phyloP scores from a whole-genome alignment of 495 filamentous ascomycete species.

The Tirmania nivea region DNA sequence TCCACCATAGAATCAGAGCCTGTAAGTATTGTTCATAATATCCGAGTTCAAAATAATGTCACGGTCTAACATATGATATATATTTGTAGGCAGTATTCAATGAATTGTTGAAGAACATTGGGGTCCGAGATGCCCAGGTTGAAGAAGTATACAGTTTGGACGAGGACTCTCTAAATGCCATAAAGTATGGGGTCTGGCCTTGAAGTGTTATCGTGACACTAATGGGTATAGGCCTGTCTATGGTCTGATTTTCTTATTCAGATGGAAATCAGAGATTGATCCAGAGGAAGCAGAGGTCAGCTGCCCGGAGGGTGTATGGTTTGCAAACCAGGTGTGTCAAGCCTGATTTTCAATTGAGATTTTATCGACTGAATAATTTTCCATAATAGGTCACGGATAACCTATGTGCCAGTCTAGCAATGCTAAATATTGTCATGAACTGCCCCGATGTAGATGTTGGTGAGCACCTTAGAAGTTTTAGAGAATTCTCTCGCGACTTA shows the following conservation, averaged over 20 bases:
- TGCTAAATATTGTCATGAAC: conserved; percentile 86
- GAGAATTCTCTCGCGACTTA: conserved; percentile 42
- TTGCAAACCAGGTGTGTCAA: conserved; percentile 61
- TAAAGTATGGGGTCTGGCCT: conserved; percentile 31
- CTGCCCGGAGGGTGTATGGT: conserved; percentile 62
- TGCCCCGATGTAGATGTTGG: conserved; percentile 41
- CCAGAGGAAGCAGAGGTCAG: conserved; percentile 15
- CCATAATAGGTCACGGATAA: conserved; percentile 47
- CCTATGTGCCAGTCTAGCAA: conserved; percentile 69
- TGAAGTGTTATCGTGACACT: neutral
- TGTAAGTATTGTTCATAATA: conserved; percentile 25
- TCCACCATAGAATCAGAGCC: conserved; percentile 84
- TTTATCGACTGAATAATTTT: neutral
- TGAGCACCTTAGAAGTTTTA: conserved; percentile 43
- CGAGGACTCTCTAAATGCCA: conserved; percentile 36
- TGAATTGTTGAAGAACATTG: conserved; percentile 56
- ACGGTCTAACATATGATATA: no score
- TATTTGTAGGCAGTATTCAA: conserved; percentile 51
- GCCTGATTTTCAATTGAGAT: neutral
- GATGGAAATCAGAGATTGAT: conserved; percentile 31
- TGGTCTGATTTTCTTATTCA: conserved; percentile 68
- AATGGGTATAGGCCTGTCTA: conserved; percentile 36
- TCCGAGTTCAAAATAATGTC: no score
- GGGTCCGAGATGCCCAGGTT: conserved; percentile 48
- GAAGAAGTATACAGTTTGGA: conserved; percentile 63